Conservation (phyloP, 495 filamentous ascomycete genomes). For the Tuber calosporum region DNA sequence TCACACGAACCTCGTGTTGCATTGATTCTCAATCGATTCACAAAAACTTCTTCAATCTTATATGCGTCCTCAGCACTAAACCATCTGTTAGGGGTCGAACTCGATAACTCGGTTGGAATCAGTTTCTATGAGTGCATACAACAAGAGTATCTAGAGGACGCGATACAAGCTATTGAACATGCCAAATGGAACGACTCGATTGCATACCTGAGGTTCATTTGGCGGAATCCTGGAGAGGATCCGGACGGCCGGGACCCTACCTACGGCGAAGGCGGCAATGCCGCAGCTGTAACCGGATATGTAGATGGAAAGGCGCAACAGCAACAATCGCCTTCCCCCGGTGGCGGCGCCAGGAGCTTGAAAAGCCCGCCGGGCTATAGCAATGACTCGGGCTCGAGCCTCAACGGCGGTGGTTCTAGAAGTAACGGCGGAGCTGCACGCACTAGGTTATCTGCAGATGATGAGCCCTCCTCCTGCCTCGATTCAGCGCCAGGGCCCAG, state of each 20-base stretch:
- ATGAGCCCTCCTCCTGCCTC: background rate
- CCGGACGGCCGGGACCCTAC: slow-evolving; percentile 41
- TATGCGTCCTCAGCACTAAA: slow-evolving; percentile 71
- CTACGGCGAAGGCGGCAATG: slow-evolving; percentile 44
- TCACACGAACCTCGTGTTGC: slow-evolving; percentile 73
- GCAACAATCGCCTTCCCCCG: slow-evolving; percentile 16
- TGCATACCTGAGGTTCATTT: slow-evolving; percentile 86
- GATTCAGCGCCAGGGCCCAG: slow-evolving; percentile 31
- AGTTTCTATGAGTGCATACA: slow-evolving; percentile 79
- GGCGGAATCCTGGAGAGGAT: slow-evolving; percentile 58
- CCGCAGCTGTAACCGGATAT: background rate
- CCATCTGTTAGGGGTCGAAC: slow-evolving; percentile 62
- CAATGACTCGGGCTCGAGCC: slow-evolving; percentile 3
- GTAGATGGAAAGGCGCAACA: background rate
- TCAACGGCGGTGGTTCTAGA: slow-evolving; percentile 35
- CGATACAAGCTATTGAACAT: slow-evolving; percentile 68
- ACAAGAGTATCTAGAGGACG: slow-evolving; percentile 66
- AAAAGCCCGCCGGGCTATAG: background rate
- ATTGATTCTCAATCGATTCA: slow-evolving; percentile 81
- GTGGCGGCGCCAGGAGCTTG: background rate
- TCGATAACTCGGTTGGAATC: slow-evolving; percentile 59
- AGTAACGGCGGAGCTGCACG: slow-evolving; percentile 22
- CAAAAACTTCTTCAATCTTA: slow-evolving; percentile 73
- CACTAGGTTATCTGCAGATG: background rate
- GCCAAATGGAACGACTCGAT: slow-evolving; percentile 93